phyloP scores from a whole-genome alignment of 2,329 filamentous ascomycete genomes.

The Aspergillus texensis region DNA sequence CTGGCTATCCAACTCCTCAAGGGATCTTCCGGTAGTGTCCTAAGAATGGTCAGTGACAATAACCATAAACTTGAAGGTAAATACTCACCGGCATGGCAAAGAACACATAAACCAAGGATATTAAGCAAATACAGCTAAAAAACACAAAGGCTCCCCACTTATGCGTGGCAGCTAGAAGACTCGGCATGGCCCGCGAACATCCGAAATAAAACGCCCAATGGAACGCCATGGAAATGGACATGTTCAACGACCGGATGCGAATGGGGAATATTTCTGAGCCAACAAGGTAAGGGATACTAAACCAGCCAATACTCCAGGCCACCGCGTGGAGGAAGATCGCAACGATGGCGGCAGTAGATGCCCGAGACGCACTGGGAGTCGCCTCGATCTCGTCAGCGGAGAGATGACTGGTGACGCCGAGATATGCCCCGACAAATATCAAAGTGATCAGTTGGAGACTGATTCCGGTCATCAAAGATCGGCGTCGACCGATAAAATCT shows the following conservation, averaged over 20 bases:
- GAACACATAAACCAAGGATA: slow-evolving; percentile 24
- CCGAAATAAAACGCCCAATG: slow-evolving; percentile 51
- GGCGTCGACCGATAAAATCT: slow-evolving; percentile 47
- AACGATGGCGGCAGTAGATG: slow-evolving; percentile 46
- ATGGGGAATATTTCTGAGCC: slow-evolving; percentile 51
- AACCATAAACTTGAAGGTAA: background rate
- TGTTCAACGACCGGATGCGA: slow-evolving; percentile 48
- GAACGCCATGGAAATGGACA: slow-evolving; percentile 43
- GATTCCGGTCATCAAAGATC: slow-evolving; percentile 41
- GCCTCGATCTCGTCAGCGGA: slow-evolving; percentile 21
- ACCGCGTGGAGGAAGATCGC: slow-evolving; percentile 51
- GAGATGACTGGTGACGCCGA: slow-evolving; percentile 34
- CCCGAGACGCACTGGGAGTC: slow-evolving; percentile 24
- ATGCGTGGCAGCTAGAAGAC: slow-evolving; percentile 23
- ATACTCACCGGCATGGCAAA: slow-evolving; percentile 25
- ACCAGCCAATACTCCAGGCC: slow-evolving; percentile 46
- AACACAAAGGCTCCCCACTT: slow-evolving; percentile 28
- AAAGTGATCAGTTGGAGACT: slow-evolving; percentile 45
- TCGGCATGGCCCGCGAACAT: slow-evolving; percentile 25
- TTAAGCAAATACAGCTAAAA: slow-evolving; percentile 22
- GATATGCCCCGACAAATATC: slow-evolving; percentile 46
- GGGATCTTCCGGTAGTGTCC: slow-evolving; percentile 24
- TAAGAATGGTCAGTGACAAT: background rate
- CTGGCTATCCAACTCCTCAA: slow-evolving; percentile 23
- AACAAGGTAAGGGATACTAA: slow-evolving; percentile 50